A percentile compares a stretch with the other conserved stretches of the same genome.
Evolutionary conservation across 2,329 filamentous ascomycete species (phyloP).

Genomic region (Endoconidiophora polonica): DNA sequence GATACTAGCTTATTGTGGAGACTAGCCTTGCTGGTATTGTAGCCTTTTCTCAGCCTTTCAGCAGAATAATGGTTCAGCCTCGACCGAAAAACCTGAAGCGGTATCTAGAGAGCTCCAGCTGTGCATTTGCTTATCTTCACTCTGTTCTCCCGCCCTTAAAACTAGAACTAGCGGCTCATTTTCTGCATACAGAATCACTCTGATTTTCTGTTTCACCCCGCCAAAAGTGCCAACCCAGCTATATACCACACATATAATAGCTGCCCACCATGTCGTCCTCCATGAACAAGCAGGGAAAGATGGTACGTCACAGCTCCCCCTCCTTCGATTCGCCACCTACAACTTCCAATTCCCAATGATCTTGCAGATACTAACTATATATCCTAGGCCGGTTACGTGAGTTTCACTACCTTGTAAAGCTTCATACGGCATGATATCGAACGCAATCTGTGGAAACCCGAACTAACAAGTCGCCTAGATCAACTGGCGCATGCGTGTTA

Average conservation of each 20-base stretch:
- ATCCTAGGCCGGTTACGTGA: slow-evolving; percentile 53
- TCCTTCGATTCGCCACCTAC: slow-evolving; percentile 16
- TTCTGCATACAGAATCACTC: not conserved
- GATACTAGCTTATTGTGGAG: not conserved
- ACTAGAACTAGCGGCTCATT: not conserved
- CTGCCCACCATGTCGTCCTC: slow-evolving; percentile 32
- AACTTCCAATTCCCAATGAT: not conserved
- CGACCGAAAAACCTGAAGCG: slow-evolving; percentile 13
- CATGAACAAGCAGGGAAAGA: slow-evolving; percentile 90
- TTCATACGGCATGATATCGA: not conserved
- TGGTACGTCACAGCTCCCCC: slow-evolving; percentile 50
- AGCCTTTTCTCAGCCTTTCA: slow-evolving; percentile 12
- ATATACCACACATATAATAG: not conserved
- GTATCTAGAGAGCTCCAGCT: slow-evolving; percentile 6
- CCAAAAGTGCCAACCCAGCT: not conserved
- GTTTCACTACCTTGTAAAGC: slow-evolving; percentile 21
- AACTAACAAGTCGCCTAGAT: slow-evolving; percentile 41
- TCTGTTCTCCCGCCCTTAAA: not conserved
- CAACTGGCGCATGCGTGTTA: slow-evolving; percentile 98
- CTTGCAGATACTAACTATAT: slow-evolving; percentile 1
- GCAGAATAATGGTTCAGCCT: slow-evolving; percentile 3
- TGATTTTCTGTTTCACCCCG: not conserved
- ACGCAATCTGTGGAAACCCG: not conserved
- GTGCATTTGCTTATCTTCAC: not conserved
- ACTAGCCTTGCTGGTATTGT: slow-evolving; percentile 7